phyloP scores from a whole-genome alignment of 768 basidiomycete genomes.

The Russula sp. region DNA sequence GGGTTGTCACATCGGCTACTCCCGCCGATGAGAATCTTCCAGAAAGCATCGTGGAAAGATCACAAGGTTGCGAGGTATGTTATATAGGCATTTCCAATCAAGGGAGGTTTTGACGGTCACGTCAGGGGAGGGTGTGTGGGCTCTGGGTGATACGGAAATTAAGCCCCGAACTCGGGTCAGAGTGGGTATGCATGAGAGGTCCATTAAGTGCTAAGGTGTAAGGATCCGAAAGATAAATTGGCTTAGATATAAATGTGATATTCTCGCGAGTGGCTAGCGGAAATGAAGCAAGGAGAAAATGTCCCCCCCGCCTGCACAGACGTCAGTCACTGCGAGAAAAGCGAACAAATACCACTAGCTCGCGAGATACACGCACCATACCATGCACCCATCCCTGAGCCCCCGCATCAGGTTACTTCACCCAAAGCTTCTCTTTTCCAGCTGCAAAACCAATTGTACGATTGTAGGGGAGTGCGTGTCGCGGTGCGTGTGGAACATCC shows the following conservation, averaged over 20 bases:
- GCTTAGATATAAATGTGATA: conserved; percentile 24
- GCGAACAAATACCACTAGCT: neutral
- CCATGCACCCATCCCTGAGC: neutral
- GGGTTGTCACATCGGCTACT: conserved; percentile 18
- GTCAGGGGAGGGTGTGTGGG: conserved; percentile 7
- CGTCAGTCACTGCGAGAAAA: conserved; percentile 8
- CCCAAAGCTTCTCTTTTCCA: conserved; percentile 6
- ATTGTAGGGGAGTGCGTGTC: conserved; percentile 1
- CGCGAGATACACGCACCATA: neutral
- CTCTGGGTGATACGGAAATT: conserved; percentile 21
- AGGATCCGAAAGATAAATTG: conserved; percentile 16
- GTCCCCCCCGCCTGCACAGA: conserved; percentile 16
- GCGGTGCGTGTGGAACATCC: neutral
- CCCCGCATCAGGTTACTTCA: neutral
- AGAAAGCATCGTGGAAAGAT: conserved; percentile 17
- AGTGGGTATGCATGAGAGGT: conserved; percentile 13
- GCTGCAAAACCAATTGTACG: conserved; percentile 10
- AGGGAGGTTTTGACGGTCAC: neutral
- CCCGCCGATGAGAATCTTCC: conserved; percentile 21
- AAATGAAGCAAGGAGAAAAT: conserved; percentile 21
- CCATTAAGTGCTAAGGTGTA: conserved; percentile 14
- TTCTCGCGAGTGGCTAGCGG: conserved; percentile 24
- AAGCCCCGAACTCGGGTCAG: conserved; percentile 15
- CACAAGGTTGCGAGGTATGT: conserved; percentile 15
- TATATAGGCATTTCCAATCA: conserved; percentile 4